phyloP scores from a whole-genome alignment of 2,329 filamentous ascomycete species.

The Aspergillus calidoustus region DNA sequence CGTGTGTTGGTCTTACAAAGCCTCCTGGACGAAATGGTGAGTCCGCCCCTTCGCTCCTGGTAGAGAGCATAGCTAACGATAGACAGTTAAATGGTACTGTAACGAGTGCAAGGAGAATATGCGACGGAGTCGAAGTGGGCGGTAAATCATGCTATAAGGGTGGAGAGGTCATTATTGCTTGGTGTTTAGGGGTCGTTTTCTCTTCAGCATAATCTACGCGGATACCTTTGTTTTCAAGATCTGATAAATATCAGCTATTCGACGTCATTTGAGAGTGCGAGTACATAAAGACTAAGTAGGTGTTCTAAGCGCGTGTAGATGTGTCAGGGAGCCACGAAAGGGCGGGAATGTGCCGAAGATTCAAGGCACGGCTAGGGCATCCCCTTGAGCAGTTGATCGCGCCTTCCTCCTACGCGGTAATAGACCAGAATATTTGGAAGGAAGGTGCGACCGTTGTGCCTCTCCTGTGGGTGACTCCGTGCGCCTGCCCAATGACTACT shows the following conservation, averaged over 20 bases:
- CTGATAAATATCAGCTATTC: neutral
- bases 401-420: no score
- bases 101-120: slow-evolving; percentile 75
- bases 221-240: neutral
- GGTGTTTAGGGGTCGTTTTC: neutral
- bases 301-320: neutral
- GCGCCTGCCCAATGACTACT: no score
- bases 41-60: slow-evolving; percentile 38
- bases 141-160: slow-evolving; percentile 19
- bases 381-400: no score
- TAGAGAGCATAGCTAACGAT: slow-evolving; percentile 26
- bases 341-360: neutral
- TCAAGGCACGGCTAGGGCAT: neutral
- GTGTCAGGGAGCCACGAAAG: neutral
- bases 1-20: slow-evolving; percentile 77
- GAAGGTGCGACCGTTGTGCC: no score
- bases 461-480: no score
- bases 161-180: neutral
- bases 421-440: no score
- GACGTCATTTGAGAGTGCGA: neutral
- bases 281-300: neutral
- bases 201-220: neutral
- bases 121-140: slow-evolving; percentile 56
- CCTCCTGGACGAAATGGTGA: slow-evolving; percentile 76
- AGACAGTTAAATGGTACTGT: slow-evolving; percentile 79